Conservation (phyloP, 768 basidiomycete genomes). For the Termitomyces titanicus region DNA sequence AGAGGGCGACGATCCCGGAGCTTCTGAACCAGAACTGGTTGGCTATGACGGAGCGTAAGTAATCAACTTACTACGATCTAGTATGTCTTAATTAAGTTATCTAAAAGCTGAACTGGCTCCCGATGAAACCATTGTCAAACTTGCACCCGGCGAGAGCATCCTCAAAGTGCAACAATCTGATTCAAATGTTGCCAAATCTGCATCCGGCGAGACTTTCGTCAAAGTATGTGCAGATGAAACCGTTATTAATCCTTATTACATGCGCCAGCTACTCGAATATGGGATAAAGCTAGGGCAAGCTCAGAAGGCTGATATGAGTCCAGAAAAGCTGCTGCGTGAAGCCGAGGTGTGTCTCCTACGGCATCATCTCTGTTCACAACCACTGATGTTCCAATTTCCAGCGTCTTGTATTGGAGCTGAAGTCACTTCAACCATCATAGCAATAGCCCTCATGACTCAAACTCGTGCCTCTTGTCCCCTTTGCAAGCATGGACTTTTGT, state of each 20-base stretch:
- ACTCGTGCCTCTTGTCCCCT: conserved; percentile 1
- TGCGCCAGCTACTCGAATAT: conserved; percentile 70
- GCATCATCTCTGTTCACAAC: neutral
- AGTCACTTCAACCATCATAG: conserved; percentile 34
- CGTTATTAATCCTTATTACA: conserved; percentile 76
- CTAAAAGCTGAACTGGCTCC: conserved; percentile 30
- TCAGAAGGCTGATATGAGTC: conserved; percentile 36
- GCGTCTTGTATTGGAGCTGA: conserved; percentile 66
- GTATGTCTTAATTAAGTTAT: neutral
- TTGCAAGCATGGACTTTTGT: conserved; percentile 9
- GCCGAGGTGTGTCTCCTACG: conserved; percentile 44
- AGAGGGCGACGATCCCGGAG: conserved; percentile 84
- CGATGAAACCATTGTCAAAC: conserved; percentile 68
- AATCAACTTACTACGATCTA: neutral
- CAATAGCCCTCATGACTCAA: conserved; percentile 1
- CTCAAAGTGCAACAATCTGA: neutral
- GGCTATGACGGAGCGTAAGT: conserved; percentile 55
- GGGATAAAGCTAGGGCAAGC: conserved; percentile 59
- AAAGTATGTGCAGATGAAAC: conserved; percentile 46
- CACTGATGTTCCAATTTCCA: conserved; percentile 20
- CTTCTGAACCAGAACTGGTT: conserved; percentile 82
- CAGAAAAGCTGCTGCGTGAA: conserved; percentile 46
- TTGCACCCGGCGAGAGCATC: conserved; percentile 4
- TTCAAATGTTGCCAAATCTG: neutral
- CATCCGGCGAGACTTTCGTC: conserved; percentile 3